A percentile compares a stretch with the other conserved stretches of the same genome.
These are phyloP conservation scores for Leccinum obscurum DNA, from an alignment of 768 basidiomycete genomes.

Conservation along the genomic window DNA sequence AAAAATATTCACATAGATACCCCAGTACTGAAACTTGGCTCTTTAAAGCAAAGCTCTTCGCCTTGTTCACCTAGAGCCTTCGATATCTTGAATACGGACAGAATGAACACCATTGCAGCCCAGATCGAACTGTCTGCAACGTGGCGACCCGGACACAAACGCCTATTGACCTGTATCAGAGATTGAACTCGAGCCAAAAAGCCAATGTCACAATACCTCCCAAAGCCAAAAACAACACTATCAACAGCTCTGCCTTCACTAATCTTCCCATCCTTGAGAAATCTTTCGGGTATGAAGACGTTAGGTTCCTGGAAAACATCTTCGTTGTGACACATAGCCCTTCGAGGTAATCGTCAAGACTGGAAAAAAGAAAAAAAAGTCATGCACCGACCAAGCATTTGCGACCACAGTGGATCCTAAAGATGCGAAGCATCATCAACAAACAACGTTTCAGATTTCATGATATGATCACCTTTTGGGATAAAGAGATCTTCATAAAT, in stretches of 20 bases:
- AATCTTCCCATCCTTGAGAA: slow-evolving; percentile 19
- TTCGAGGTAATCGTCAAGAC: slow-evolving; percentile 2
- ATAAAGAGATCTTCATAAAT: slow-evolving; percentile 23
- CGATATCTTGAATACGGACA: slow-evolving; percentile 29
- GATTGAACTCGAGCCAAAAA: background rate
- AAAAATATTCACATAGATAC: slow-evolving; percentile 12
- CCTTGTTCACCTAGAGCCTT: slow-evolving; percentile 27
- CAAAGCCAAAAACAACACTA: slow-evolving; percentile 24
- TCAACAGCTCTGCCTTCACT: background rate
- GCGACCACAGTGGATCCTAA: slow-evolving; percentile 21
- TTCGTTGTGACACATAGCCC: slow-evolving; percentile 20
- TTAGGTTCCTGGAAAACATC: slow-evolving; percentile 22
- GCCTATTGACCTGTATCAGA: slow-evolving; percentile 12
- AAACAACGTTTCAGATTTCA: background rate
- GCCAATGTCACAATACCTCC: slow-evolving; percentile 15
- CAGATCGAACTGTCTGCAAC: slow-evolving; percentile 34
- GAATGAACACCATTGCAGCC: slow-evolving; percentile 27
- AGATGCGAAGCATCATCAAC: background rate
- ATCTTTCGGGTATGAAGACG: slow-evolving; percentile 35
- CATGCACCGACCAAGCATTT: slow-evolving; percentile 22
- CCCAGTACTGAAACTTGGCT: slow-evolving; percentile 14
- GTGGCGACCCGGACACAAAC: slow-evolving; percentile 34
- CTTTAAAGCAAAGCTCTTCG: slow-evolving; percentile 21
- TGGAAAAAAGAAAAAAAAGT: background rate
- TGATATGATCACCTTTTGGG: slow-evolving; percentile 19